Evolutionary conservation across 768 basidiomycete species (phyloP).

Genomic region (Suillus tomentosus): DNA sequence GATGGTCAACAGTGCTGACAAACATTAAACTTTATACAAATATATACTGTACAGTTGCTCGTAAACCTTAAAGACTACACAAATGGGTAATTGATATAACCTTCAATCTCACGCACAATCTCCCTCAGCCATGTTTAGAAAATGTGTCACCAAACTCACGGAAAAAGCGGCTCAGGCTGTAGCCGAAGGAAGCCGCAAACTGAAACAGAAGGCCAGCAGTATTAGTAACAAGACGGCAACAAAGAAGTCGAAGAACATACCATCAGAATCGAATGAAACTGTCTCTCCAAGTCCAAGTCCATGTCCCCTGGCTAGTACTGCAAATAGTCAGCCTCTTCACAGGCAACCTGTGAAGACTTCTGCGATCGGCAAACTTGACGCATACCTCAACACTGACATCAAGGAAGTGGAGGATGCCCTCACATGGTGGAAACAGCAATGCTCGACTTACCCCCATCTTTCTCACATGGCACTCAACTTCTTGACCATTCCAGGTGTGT

Average conservation of each 20-base stretch:
- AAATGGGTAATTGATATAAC: too few relatives aligned
- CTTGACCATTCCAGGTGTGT: too few relatives aligned
- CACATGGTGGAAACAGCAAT: too few relatives aligned
- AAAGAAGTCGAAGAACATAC: background rate
- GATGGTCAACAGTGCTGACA: too few relatives aligned
- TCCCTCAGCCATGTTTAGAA: constrained; percentile 6
- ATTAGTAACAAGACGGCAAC: background rate
- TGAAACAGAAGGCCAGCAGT: constrained; percentile 8
- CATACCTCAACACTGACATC: too few relatives aligned
- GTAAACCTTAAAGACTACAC: too few relatives aligned
- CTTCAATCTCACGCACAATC: background rate
- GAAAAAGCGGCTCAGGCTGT: constrained; percentile 4
- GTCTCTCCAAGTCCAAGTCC: background rate
- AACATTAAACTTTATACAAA: background rate
- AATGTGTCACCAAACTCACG: background rate
- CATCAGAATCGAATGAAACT: background rate
- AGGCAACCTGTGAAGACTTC: too few relatives aligned
- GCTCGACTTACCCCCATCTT: too few relatives aligned
- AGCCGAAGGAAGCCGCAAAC: background rate
- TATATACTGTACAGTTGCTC: background rate
- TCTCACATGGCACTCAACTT: too few relatives aligned
- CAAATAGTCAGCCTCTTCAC: background rate
- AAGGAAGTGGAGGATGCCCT: too few relatives aligned
- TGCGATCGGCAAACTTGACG: too few relatives aligned
- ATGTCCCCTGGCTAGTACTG: background rate